These are phyloP conservation scores for Ambrosiella beaveri DNA, from an alignment of 2,329 filamentous ascomycete genomes.

Conservation along the genomic window DNA sequence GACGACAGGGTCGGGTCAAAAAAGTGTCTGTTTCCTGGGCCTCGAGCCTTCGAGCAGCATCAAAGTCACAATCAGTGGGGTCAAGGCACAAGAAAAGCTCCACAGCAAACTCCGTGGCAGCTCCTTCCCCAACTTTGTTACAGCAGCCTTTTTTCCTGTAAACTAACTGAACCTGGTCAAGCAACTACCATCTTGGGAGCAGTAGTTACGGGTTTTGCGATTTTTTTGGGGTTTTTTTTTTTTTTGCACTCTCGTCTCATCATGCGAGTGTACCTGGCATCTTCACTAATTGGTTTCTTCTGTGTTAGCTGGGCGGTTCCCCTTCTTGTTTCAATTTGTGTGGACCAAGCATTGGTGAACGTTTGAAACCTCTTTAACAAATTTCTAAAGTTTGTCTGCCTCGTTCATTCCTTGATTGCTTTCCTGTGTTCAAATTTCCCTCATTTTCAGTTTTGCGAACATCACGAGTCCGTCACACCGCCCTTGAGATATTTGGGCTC, in stretches of 20 bases:
- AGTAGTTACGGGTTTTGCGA: neutral
- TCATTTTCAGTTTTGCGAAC: neutral
- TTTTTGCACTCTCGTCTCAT: neutral
- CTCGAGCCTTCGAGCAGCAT: neutral
- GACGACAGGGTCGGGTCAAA: neutral
- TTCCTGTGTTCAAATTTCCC: neutral
- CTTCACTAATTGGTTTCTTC: neutral
- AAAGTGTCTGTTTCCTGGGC: neutral
- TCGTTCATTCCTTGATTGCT: neutral
- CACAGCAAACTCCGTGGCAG: neutral
- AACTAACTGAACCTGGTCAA: neutral
- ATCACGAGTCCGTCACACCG: neutral
- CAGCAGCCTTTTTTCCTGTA: conserved; percentile 1
- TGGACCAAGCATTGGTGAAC: conserved; percentile 4
- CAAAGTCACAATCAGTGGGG: conserved; percentile 1
- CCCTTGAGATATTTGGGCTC: neutral
- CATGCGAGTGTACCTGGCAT: neutral
- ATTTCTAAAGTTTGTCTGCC: neutral
- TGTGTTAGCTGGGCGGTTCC: neutral
- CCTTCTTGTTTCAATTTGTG: conserved; percentile 4
- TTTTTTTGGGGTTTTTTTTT: neutral
- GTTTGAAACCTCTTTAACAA: neutral
- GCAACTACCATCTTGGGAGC: neutral
- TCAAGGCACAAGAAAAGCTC: neutral
- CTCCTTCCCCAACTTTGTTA: neutral